Conservation (phyloP, 371 early-diverging fungal species). For the Dinochytrium kinnereticum region DNA sequence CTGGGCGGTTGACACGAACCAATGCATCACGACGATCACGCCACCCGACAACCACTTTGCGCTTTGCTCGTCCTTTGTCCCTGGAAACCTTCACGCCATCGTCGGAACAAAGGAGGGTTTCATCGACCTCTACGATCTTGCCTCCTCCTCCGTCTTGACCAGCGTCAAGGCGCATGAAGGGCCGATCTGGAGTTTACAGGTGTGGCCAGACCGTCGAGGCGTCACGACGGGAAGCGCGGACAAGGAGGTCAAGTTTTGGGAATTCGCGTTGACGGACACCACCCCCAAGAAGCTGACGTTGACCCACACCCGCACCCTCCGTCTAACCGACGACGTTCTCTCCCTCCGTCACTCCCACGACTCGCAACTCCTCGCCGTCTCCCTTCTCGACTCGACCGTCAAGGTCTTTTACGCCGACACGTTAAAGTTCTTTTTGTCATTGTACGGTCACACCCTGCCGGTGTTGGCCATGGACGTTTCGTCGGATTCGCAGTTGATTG, state of each 20-base stretch:
- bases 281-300: slow-evolving; percentile 55
- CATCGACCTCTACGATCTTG: slow-evolving; percentile 86
- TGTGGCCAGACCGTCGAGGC: slow-evolving; percentile 88
- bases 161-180: slow-evolving; percentile 89
- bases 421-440: slow-evolving; percentile 92
- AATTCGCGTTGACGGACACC: slow-evolving; percentile 61
- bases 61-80: slow-evolving; percentile 85
- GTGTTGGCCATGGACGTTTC: slow-evolving; percentile 96
- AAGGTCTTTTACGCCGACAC: slow-evolving; percentile 95
- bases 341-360: slow-evolving; percentile 85
- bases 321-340: slow-evolving; percentile 92
- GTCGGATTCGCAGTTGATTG: slow-evolving; percentile 85
- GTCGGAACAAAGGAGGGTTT: slow-evolving; percentile 92
- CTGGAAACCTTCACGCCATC: slow-evolving; percentile 86
- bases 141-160: slow-evolving; percentile 78
- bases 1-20: slow-evolving; percentile 83
- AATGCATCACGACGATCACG: slow-evolving; percentile 81
- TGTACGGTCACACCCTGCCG: slow-evolving; percentile 97
- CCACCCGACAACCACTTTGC: slow-evolving; percentile 76
- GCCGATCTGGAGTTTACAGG: slow-evolving; percentile 82
- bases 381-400: slow-evolving; percentile 91
- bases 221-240: slow-evolving; percentile 92
- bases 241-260: slow-evolving; percentile 97
- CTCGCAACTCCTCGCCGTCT: slow-evolving; percentile 85
- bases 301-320: slow-evolving; percentile 85